Evolutionary conservation across 2,329 filamentous ascomycete species (phyloP).

Genomic region (Fusarium liriodendri): DNA sequence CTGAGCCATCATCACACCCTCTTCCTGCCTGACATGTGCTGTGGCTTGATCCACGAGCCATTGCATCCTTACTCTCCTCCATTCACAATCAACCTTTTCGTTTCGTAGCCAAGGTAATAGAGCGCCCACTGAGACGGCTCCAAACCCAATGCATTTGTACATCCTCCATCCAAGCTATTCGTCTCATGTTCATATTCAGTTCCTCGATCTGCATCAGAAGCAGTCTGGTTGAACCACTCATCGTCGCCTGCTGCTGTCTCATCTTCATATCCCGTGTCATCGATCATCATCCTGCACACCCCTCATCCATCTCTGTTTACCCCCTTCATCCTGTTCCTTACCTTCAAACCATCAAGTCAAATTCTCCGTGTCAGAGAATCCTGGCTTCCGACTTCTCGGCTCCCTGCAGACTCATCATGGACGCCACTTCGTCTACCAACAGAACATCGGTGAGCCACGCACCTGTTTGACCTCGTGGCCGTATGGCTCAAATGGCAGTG

Average conservation of each 20-base stretch:
- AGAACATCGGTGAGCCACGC: constrained; percentile 5
- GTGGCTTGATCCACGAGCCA: not conserved
- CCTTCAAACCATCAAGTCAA: constrained; percentile 4
- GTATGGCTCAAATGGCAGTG: constrained; percentile 3
- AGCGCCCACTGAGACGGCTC: not conserved
- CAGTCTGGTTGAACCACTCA: not conserved
- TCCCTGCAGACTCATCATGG: constrained; percentile 5
- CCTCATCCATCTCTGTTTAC: not conserved
- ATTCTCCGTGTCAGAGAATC: not conserved
- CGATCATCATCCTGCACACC: constrained; percentile 19
- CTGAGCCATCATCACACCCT: not conserved
- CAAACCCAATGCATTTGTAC: constrained; percentile 5
- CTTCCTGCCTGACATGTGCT: not conserved
- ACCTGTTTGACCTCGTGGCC: not conserved
- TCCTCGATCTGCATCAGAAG: not conserved
- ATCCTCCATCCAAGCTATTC: not conserved
- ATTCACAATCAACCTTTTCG: not conserved
- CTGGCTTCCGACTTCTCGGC: constrained; percentile 1
- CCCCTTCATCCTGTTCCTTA: not conserved
- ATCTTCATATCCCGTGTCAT: constrained; percentile 15
- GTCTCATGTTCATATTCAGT: not conserved
- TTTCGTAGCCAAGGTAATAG: constrained; percentile 20
- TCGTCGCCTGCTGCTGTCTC: constrained; percentile 8
- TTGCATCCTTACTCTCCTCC: not conserved
- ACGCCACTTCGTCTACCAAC: constrained; percentile 1